Evolutionary conservation across 108 stramenopile genomes (phyloP).

Genomic region (Cyclotella sp.): DNA sequence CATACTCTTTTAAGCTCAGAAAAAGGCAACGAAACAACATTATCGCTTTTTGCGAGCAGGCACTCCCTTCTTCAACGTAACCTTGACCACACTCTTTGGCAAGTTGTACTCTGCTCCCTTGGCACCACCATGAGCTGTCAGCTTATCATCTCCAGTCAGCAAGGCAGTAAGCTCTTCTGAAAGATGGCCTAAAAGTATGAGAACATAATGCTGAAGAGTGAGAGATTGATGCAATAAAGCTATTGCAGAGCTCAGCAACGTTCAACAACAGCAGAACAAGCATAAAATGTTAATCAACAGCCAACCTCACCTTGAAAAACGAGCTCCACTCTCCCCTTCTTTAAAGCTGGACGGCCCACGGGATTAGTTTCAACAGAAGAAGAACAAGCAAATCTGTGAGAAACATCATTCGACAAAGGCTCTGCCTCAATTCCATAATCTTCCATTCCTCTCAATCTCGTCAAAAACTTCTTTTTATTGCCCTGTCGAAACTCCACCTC

Average conservation of each 20-base stretch:
- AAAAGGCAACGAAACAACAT: background rate
- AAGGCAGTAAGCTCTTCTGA: constrained; percentile 77
- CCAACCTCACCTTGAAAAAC: constrained; percentile 63
- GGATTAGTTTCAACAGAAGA: constrained; percentile 60
- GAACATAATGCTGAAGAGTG: no score
- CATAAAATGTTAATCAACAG: background rate
- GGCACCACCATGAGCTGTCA: constrained; percentile 76
- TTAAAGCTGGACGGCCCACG: constrained; percentile 64
- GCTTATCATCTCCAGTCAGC: constrained; percentile 71
- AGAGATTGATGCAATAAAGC: no score
- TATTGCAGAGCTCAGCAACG: no score
- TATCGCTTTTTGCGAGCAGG: constrained; percentile 61
- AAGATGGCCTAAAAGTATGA: constrained; percentile 35
- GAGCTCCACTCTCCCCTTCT: constrained; percentile 69
- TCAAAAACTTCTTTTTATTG: constrained; percentile 79
- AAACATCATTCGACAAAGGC: constrained; percentile 62
- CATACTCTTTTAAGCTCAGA: no score
- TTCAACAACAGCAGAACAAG: background rate
- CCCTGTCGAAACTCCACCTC: constrained; percentile 66
- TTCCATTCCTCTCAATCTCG: constrained; percentile 75
- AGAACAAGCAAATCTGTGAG: constrained; percentile 76
- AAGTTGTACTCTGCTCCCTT: constrained; percentile 64
- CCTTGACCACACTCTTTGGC: constrained; percentile 64
- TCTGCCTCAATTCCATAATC: constrained; percentile 70
- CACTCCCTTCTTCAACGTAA: constrained; percentile 73